Base-by-base conservation (phyloP, 228 moss, liverwort and hornwort genomes). In the Sphagnum fallax region DNA sequence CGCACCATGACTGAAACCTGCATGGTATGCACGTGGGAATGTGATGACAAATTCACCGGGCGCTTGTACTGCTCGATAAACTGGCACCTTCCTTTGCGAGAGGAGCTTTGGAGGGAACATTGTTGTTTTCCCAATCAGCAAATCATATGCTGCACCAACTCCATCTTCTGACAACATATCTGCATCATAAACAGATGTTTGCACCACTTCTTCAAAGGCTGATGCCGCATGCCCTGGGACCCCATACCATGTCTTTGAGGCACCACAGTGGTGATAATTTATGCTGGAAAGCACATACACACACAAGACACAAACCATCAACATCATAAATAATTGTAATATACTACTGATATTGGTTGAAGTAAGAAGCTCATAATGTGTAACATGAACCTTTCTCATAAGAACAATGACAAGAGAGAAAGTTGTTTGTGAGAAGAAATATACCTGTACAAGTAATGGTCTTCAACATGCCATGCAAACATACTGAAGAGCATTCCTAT, bases 401-500 rank as follows among this genome's bases (percentile, higher is more conserved):
- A 32, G 32, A 32, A 32, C 32, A 32, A 32, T 32, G 32, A 32
- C 32, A 32, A 32, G 32, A 32, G 32, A 32, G 32, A 32, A 32
- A 32, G 32, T 32, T 32, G 32, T 32, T 32, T 32, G 32, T 32
- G 32, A 32, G 32, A 32, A 32, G 32, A 32, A 32, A 32, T 32
- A 0, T 71, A 71, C 70, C 70, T 71, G 62, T 71, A 82, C 7
- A 82, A 66, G n/a, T 78, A 78, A 53, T 82, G 82, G 52, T 82
- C 82, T 71, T 82, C 82, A 53, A 82, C 78, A 65, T 82, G 82
- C 82, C 82, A 82, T 13, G 78, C 78, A 76, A 82, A 82, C 78
- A 78, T 82, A 67, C 78, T 75, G 63, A 82, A 82, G 13, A 75
- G 72, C 82, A 82, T 82, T 18, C 82, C 82, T 51, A 82, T 82